Base-by-base conservation (phyloP, 192 early-diverging fungal genomes). In the Spizellomyces sp. region DNA sequence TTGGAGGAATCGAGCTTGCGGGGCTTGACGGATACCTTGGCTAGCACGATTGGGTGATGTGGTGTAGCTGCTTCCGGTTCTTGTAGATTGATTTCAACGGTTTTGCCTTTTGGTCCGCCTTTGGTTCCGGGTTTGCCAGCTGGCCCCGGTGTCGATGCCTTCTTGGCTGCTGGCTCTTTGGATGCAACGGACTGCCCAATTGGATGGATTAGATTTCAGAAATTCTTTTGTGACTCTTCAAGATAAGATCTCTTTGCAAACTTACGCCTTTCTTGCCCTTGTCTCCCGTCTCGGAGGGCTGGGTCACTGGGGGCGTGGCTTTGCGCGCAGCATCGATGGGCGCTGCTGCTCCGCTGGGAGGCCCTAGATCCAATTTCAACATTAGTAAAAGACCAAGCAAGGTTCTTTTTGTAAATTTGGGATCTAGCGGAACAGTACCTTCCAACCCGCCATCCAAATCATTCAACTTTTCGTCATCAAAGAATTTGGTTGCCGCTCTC, bases 1-100 rank as follows among this genome's bases (percentile, higher is more conserved):
- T 62, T 65, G 14, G 73, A 48, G 45, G 74, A 70, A 67, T 75
- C 68, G 8, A 62, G 74, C 60, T 70, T 69, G 67, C 64, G 52
- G 4, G 14, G 43, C 41, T 52, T 65, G 10, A 52, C 45, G 2
- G 60, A 59, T 5, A 74, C 9, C 45, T 74, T 74, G 6, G 73
- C 45, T 17, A 74, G 27, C 6, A 62, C 64, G 5, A 73, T 43
- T 22, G 73, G 73, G 41, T 14, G 14, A 22, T 19, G 73, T 9
- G 27, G 27, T 36, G 27, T 36, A 36, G 46, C 27, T 3, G 36
- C 47, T 47, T 47, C 54, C 22, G 9, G 60, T 15, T 75, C 68
- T 55, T 36, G 36, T 14, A 19, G 27, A 36, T 36, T 36, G 27
- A n/a, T n/a, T 45, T 21, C 68, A 62, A 46, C 43, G 4, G 58